Percentiles rank a stretch among this genome's conserved stretches.
Conservation (phyloP, 1,284 basidiomycete species). For the Porphyrellus sp. region DNA sequence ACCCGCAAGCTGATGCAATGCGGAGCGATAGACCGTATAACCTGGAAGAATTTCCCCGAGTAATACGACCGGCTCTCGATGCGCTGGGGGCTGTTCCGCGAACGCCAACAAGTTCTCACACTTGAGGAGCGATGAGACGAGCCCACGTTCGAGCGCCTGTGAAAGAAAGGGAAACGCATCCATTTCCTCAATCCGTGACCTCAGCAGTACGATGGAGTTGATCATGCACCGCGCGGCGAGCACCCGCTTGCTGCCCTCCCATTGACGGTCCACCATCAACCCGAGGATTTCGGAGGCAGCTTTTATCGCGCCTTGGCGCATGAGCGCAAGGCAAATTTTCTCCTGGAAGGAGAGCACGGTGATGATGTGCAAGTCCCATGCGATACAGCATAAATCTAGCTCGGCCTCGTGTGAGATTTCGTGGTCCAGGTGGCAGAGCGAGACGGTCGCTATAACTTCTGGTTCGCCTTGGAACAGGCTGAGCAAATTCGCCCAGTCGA, state of each 20-base stretch:
- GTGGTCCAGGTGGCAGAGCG: constrained; percentile 28
- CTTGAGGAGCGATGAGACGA: constrained; percentile 27
- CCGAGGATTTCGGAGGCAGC: constrained; percentile 24
- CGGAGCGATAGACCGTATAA: constrained; percentile 32
- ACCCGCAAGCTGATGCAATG: constrained; percentile 15
- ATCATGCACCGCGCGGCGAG: constrained; percentile 25
- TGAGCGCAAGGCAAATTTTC: constrained; percentile 18
- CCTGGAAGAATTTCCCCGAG: constrained; percentile 21
- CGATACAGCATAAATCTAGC: constrained; percentile 27
- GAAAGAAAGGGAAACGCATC: constrained; percentile 28
- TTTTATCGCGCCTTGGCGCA: constrained; percentile 27
- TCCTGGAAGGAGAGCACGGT: constrained; percentile 22
- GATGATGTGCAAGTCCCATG: constrained; percentile 32
- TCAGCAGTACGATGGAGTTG: constrained; percentile 24
- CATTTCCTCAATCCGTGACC: constrained; percentile 22
- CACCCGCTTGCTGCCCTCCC: constrained; percentile 8
- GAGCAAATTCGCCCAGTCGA: constrained; percentile 28
- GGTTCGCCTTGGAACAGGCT: constrained; percentile 21
- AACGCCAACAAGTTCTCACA: constrained; percentile 23
- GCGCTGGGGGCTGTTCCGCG: constrained; percentile 13
- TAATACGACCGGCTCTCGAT: constrained; percentile 9
- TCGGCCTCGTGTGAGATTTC: constrained; percentile 19
- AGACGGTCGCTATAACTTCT: constrained; percentile 18
- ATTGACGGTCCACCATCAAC: constrained; percentile 17
- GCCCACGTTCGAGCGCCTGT: constrained; percentile 24